Base-by-base conservation (phyloP, 1,139 yeast genomes). In the Hyphopichia fennica region DNA sequence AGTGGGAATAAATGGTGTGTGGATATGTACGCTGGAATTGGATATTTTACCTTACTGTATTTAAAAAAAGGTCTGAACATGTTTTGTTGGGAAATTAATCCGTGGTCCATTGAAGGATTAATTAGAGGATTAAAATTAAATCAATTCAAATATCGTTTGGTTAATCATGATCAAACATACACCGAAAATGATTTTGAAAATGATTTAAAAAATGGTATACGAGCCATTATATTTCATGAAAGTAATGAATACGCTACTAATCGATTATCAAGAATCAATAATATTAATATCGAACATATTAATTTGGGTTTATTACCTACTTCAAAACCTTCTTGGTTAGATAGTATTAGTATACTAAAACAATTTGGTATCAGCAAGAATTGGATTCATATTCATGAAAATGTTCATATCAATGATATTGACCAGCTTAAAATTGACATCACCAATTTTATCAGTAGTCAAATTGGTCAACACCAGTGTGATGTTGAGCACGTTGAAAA, bases 21-120 rank as follows among this genome's bases (percentile, higher is more conserved):
- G 6, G 96, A 89, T 56, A 56, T 89, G 44, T 89, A 88, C 57
- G 82, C 87, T 25, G 96, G 96, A 0, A 88, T 89, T 40, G 96
- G 96, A 1, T 89, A 89, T 60, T 89, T 89, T 58, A 77, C 91
- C 4, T 64, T 89, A 29, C 76, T 88, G 36, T 89, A 89, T 54
- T 67, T 87, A 38, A 67, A 66, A 38, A 69, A 73, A 32, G 74
- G 76, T 0, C 3, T 14, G 4, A 89, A 87, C 1, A 45, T 46
- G 11, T 74, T 82, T 37, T 83, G 95, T 56, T 89, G 96, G 89
- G 96, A 89, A 50, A 64, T 89, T 37, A 89, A 89, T 54, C 88
- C 90, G 1, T 88, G 93, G 95, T 85, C 95, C 37, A 75, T 85
- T 7, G 81, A 82, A 51, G 96, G 95, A 0, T 67, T 88, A 33